phyloP scores from a whole-genome alignment of 129 eudicot species.

The Logfia minima region DNA sequence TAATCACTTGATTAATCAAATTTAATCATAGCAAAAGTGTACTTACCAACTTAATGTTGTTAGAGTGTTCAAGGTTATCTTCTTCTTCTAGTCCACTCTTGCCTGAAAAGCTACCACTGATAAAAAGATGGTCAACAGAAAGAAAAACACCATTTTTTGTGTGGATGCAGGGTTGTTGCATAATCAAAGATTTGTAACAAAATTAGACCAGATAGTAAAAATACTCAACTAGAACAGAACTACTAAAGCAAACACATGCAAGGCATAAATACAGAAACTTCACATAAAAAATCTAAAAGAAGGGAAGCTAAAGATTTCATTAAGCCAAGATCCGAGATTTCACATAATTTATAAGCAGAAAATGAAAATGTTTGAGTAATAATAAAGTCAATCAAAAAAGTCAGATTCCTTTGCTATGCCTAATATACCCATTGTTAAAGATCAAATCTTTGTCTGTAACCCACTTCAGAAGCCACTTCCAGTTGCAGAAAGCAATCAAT shows the following conservation, averaged over 20 bases:
- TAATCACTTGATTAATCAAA: background rate
- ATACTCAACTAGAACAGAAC: background rate
- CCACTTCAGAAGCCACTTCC: slow-evolving; percentile 34
- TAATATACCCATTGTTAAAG: slow-evolving; percentile 7
- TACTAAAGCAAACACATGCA: background rate
- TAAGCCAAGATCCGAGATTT: slow-evolving; percentile 32
- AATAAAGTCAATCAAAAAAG: slow-evolving; percentile 8
- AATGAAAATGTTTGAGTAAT: slow-evolving; percentile 15
- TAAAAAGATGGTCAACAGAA: slow-evolving; percentile 15
- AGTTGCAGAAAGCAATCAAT: slow-evolving; percentile 39
- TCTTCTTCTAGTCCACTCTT: slow-evolving; percentile 53
- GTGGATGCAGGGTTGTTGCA: background rate
- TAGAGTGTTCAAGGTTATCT: slow-evolving; percentile 40
- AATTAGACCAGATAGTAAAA: background rate
- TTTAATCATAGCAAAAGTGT: slow-evolving; percentile 23
- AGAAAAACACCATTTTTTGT: background rate
- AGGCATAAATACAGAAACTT: background rate
- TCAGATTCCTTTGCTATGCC: slow-evolving; percentile 14
- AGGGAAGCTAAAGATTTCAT: background rate
- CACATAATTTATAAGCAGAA: slow-evolving; percentile 21
- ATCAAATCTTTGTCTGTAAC: slow-evolving; percentile 10
- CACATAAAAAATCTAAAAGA: slow-evolving; percentile 1
- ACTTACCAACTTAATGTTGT: slow-evolving; percentile 51
- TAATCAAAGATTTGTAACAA: slow-evolving; percentile 3
- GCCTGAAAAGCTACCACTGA: slow-evolving; percentile 67